Percentiles rank a stretch among this genome's conserved stretches.
Evolutionary conservation across 306 rosid species (phyloP).

Genomic region (Medicago arabica): DNA sequence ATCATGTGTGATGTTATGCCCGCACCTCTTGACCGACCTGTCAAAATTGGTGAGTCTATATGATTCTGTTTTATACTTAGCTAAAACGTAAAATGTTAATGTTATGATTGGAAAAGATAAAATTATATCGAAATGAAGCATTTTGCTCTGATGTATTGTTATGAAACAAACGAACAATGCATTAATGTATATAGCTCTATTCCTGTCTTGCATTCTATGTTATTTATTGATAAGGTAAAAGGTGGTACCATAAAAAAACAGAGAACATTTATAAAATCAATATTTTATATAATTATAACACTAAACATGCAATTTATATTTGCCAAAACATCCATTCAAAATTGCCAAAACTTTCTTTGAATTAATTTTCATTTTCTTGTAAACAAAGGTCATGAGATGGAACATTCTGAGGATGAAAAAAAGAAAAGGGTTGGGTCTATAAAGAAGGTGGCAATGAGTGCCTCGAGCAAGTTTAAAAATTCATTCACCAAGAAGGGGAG

Average conservation of each 20-base stretch:
- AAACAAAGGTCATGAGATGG: conserved; percentile 55
- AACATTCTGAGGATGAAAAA: conserved; percentile 77
- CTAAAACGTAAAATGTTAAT: conserved; percentile 13
- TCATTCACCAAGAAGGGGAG: conserved; percentile 76
- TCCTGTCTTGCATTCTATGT: too few species aligned
- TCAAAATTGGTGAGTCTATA: background rate
- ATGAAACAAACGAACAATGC: background rate
- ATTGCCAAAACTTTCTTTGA: conserved; percentile 9
- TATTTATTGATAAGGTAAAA: too few species aligned
- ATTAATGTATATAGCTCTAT: conserved; percentile 12
- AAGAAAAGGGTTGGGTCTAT: conserved; percentile 74
- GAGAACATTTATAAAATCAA: background rate
- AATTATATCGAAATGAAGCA: background rate
- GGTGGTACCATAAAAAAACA: too few species aligned
- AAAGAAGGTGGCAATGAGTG: conserved; percentile 80
- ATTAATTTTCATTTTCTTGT: background rate
- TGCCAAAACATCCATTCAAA: too few species aligned
- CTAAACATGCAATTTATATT: background rate
- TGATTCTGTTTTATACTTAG: background rate
- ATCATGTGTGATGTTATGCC: conserved; percentile 71
- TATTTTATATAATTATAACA: background rate
- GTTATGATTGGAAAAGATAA: conserved; percentile 15
- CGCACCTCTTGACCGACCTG: conserved; percentile 50
- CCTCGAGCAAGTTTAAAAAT: conserved; percentile 77
- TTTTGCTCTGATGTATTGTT: background rate